phyloP scores from a whole-genome alignment of 257 asterid species.

The Nicotiana tabacum region DNA sequence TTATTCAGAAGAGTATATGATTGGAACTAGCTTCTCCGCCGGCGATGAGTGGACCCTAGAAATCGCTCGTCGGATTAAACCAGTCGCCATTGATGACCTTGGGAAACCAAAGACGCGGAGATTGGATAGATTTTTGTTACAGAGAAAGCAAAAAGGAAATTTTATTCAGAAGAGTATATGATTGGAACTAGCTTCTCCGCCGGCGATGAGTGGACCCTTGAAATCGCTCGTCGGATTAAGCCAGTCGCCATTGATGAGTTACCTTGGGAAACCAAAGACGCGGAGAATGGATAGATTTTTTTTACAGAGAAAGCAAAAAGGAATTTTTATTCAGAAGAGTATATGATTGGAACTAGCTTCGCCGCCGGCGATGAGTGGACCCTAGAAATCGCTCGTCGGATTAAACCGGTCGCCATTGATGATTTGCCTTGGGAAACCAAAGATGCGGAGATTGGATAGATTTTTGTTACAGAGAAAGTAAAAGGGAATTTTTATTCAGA shows the following conservation, averaged over 20 bases:
- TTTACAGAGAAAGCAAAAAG: neutral
- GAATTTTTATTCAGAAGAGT: neutral
- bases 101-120: neutral
- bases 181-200: conserved; percentile 46
- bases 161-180: neutral
- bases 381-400: conserved; percentile 69
- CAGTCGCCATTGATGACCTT: conserved; percentile 52
- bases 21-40: conserved; percentile 32
- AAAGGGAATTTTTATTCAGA: neutral
- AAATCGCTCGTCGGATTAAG: conserved; percentile 63
- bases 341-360: conserved; percentile 12
- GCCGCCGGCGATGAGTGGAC: conserved; percentile 48
- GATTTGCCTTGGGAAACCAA: neutral
- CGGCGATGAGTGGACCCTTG: conserved; percentile 47
- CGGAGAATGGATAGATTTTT: neutral
- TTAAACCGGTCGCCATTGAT: conserved; percentile 71
- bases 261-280: neutral
- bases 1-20: neutral
- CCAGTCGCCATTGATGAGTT: conserved; percentile 61
- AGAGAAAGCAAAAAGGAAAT: neutral
- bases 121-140: neutral
- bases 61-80: conserved; percentile 72
- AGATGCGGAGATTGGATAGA: neutral
- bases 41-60: conserved; percentile 47
- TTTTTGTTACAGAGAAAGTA: neutral